Conservation (phyloP, 176 grass and related monocot species). For the Triticum monococcum region DNA sequence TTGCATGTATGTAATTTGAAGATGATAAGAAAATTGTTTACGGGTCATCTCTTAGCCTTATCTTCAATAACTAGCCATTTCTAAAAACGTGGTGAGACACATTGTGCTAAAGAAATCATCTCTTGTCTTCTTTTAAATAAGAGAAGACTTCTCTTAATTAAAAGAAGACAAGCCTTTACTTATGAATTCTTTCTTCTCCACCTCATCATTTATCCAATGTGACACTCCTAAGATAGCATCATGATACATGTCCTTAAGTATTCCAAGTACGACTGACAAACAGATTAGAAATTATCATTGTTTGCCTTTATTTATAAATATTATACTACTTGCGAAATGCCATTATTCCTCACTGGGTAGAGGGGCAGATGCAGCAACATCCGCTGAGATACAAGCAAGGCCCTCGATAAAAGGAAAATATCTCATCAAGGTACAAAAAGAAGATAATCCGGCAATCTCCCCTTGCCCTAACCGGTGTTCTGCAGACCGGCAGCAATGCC, state of each 20-base stretch:
- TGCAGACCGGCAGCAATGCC: slow-evolving; percentile 79
- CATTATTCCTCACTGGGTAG: slow-evolving; percentile 9
- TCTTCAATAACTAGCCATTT: too few relatives aligned
- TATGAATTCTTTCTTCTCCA: too few relatives aligned
- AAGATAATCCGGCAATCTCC: neutral
- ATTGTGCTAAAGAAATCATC: too few relatives aligned
- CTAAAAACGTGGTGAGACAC: too few relatives aligned
- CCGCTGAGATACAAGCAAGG: slow-evolving; percentile 1
- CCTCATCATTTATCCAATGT: too few relatives aligned
- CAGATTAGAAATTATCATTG: neutral
- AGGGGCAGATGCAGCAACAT: neutral
- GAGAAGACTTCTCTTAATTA: too few relatives aligned
- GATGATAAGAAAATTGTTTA: too few relatives aligned
- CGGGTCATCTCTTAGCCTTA: too few relatives aligned
- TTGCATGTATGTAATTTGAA: too few relatives aligned
- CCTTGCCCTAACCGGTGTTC: slow-evolving; percentile 58
- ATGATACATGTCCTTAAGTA: neutral
- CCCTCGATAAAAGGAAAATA: neutral
- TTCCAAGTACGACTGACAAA: neutral
- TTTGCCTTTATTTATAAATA: slow-evolving; percentile 1
- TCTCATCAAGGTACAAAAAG: slow-evolving; percentile 13
- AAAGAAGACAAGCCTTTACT: too few relatives aligned
- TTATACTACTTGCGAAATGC: neutral
- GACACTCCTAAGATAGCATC: too few relatives aligned
- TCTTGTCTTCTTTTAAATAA: too few relatives aligned